Evolutionary conservation across 306 rosid genomes (phyloP).

Genomic region (Begonia loranthoides): DNA sequence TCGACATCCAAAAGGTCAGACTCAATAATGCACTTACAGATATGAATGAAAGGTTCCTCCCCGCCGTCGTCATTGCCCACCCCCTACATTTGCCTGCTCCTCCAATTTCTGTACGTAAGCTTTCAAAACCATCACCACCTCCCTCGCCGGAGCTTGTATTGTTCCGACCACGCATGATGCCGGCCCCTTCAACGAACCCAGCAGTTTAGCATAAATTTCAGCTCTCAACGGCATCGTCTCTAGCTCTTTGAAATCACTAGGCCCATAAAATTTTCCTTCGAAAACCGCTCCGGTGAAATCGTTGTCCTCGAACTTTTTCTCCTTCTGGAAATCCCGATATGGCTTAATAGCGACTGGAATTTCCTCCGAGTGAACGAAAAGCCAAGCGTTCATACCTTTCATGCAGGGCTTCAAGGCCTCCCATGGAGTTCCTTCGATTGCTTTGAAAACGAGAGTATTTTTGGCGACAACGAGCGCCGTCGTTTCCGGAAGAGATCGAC

Average conservation of each 20-base stretch:
- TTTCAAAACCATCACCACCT: conserved; percentile 51
- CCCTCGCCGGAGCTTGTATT: conserved; percentile 81
- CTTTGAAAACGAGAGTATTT: conserved; percentile 80
- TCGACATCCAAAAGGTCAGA: conserved; percentile 15
- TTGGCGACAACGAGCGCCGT: conserved; percentile 72
- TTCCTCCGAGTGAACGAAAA: conserved; percentile 85
- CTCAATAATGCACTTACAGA: conserved; percentile 5
- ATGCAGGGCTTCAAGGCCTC: conserved; percentile 75
- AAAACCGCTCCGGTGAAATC: conserved; percentile 85
- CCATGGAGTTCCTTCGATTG: conserved; percentile 74
- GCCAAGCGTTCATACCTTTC: conserved; percentile 95
- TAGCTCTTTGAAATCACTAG: conserved; percentile 50
- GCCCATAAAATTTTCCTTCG: conserved; percentile 80
- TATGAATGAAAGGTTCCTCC: background rate
- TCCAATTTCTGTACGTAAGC: conserved; percentile 72
- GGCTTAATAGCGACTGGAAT: conserved; percentile 81
- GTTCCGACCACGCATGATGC: conserved; percentile 60
- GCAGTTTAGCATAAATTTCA: conserved; percentile 61
- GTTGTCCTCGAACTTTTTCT: conserved; percentile 65
- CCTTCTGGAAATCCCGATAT: conserved; percentile 73
- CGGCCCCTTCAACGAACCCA: conserved; percentile 57
- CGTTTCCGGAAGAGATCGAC: conserved; percentile 50
- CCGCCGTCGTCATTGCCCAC: background rate
- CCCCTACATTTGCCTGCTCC: conserved; percentile 22
- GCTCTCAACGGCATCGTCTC: conserved; percentile 70